Evolutionary conservation across 306 rosid species (phyloP), one percentile per base, ranked within the genome.

Genomic region (Crataegus laevigata): DNA sequence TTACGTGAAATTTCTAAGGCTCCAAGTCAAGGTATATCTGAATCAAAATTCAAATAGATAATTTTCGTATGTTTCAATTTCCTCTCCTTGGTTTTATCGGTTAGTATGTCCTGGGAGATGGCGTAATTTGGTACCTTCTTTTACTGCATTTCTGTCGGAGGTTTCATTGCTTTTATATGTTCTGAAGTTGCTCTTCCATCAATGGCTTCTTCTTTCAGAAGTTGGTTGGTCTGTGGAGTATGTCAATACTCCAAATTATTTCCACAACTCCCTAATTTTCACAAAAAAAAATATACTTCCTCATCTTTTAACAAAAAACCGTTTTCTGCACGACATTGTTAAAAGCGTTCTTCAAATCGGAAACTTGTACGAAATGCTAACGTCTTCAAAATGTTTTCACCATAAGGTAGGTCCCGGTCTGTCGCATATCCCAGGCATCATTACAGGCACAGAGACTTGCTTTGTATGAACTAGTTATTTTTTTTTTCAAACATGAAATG

Each of bases 1-100:
- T 78, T 96, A 92, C 71, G 99, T 96, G 68, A 96, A 96, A 90
- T 96, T 96, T 78, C 88, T 96, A 55, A 92, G 99, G 88, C 98
- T 96, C 79, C 99, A 96, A 84, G 98, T 96, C 57, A 96, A 92
- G 99, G 99, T 96, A 83, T 54, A 82, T 52, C 73, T 62, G 29
- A 7, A 62, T 54, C 22, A 60, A 60, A 26, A 62, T 87, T 57
- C 34, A 73, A 51, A 26, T 28, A 50, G 55, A n/a, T 60, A 25
- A 6, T 2, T 26, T 28, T 34, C 9, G 38, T 34, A 34, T 34
- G 38, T 34, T 34, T 34, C 38, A 34, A 34, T 34, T 34, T 6
- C 38, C 38, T 34, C 38, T 6, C 38, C 38, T 34, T 34, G 38
- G 38, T 34, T 32, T 32, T 34, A 34, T 34, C 1, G 0, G 38